These are phyloP conservation scores for Epichloe typhina DNA, from an alignment of 2,329 filamentous ascomycete species.

Conservation along the genomic window DNA sequence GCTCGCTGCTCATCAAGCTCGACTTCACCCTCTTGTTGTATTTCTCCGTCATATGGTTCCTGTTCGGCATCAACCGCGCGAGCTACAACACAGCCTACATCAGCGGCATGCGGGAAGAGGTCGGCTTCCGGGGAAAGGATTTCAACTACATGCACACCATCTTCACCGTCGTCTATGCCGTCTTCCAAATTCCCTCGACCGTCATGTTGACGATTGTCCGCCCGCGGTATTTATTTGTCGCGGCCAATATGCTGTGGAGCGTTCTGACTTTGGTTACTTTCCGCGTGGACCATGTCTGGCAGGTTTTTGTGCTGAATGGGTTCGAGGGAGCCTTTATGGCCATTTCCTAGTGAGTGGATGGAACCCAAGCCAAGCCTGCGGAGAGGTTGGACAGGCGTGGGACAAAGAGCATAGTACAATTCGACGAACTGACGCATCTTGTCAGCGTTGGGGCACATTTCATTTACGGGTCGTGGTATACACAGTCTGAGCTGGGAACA, in stretches of 20 bases:
- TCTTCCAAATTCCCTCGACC: conserved; percentile 30
- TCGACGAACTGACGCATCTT: background rate
- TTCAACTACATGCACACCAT: conserved; percentile 25
- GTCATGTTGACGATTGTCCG: conserved; percentile 15
- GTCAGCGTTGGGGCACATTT: conserved; percentile 28
- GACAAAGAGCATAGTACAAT: no score
- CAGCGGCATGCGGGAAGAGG: conserved; percentile 26
- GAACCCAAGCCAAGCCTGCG: no score
- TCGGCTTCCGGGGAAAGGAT: conserved; percentile 24
- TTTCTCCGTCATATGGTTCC: conserved; percentile 33
- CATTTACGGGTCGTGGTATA: conserved; percentile 31
- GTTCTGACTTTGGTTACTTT: conserved; percentile 30
- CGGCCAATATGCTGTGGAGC: conserved; percentile 29
- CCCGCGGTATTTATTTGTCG: conserved; percentile 28
- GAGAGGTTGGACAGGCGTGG: no score
- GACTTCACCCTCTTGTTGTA: conserved; percentile 29
- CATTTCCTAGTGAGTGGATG: conserved; percentile 23
- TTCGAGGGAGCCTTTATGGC: conserved; percentile 31
- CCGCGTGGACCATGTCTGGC: conserved; percentile 27
- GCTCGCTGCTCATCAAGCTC: conserved; percentile 23
- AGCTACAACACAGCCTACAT: conserved; percentile 30
- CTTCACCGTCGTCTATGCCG: conserved; percentile 26
- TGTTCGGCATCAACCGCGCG: conserved; percentile 30
- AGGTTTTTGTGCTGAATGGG: conserved; percentile 29
- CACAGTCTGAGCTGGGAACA: conserved; percentile 27